These are phyloP conservation scores for Suillus spraguei DNA, from an alignment of 768 basidiomycete species.

Conservation along the genomic window DNA sequence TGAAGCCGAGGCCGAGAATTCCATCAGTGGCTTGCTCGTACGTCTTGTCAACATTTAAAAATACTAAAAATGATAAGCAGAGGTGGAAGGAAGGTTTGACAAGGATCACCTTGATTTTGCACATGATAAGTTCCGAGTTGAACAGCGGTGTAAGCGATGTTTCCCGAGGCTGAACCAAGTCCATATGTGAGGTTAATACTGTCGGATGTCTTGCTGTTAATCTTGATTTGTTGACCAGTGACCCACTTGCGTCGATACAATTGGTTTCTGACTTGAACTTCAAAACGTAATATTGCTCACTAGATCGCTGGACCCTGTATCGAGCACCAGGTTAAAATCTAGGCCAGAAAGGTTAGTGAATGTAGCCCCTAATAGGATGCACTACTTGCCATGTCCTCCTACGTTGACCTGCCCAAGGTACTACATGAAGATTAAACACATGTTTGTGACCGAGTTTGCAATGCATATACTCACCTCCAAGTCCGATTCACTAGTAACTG, in stretches of 20 bases:
- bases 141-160: conserved; percentile 38
- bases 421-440: conserved; percentile 14
- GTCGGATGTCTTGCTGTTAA: conserved; percentile 34
- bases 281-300: background rate
- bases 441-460: background rate
- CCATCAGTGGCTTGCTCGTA: conserved; percentile 21
- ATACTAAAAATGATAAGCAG: conserved; percentile 13
- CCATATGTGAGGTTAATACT: conserved; percentile 38
- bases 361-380: background rate
- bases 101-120: conserved; percentile 21
- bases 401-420: conserved; percentile 33
- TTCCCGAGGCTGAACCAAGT: conserved; percentile 39
- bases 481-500: conserved; percentile 23
- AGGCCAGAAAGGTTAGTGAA: background rate
- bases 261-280: background rate
- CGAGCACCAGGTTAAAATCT: conserved; percentile 32
- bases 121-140: conserved; percentile 36
- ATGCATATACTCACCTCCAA: conserved; percentile 26
- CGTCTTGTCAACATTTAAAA: conserved; percentile 25
- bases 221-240: conserved; percentile 22
- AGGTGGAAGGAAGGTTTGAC: background rate
- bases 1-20: conserved; percentile 31
- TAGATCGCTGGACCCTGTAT: conserved; percentile 35
- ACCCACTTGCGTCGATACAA: conserved; percentile 22
- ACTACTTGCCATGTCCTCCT: conserved; percentile 29